Evolutionary conservation across 2,329 filamentous ascomycete genomes (phyloP), one percentile per base, ranked within the genome.

Genomic region (Stagonosporopsis chrysanthemi): DNA sequence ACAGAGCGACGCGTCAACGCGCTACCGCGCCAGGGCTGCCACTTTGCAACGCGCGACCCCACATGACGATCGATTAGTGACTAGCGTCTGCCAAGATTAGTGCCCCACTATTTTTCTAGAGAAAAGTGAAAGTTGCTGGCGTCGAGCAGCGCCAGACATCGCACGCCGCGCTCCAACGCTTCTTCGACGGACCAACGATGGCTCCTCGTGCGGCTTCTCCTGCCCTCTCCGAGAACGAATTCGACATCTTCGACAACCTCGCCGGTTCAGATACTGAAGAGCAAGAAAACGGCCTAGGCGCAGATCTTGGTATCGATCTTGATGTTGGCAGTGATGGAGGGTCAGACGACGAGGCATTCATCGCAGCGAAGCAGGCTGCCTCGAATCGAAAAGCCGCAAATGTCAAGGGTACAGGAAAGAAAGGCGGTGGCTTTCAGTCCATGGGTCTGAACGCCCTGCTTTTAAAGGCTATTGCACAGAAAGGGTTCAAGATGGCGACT

Each of bases 401-500:
- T 72, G 68, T 95, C 7, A 91, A 91, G 19, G 90, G 90, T 62
- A 89, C 88, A 2, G 90, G 91, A 29, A 97, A 97, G 81, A 99
- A 98, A 78, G 91, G 93, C 35, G 95, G 95, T 69, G 95, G 94
- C 49, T 99, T 99, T 74, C 95, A 99, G 76, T 89, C 91, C 43
- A 97, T 99, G 93, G 87, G 90, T 56, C 80, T 98, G 54, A 96
- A 91, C 78, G 82, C 88, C 11, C 88, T 90, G 65, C 83, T 99
- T 4, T 83, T 99, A 23, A 95, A 96, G 72, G 92, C 95, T 2
- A 98, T 99, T 64, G 86, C 90, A 12, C 86, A 91, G 68, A 99
- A 98, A 79, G 96, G 95, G 15, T 99, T 97, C 78, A 92, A 90
- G 0, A 91, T 98, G 2, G 96, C 96, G 4, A 99, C 95, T 0